Evolutionary conservation across 371 early-diverging fungal species (phyloP).

Genomic region (Mucor circinelloides): DNA sequence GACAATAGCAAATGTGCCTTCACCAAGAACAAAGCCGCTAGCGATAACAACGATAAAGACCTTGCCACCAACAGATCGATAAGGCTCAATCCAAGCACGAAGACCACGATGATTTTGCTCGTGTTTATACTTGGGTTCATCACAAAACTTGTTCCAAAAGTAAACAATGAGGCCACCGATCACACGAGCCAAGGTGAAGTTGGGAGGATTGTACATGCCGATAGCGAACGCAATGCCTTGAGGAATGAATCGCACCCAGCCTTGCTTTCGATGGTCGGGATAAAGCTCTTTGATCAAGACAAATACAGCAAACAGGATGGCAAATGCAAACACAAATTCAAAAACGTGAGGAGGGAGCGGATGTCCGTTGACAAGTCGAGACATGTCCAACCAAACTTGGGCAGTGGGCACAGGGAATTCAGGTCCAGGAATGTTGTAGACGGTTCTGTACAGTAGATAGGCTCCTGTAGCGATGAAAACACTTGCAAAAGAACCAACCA

Average conservation of each 20-base stretch:
- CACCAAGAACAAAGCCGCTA: slow-evolving; percentile 83
- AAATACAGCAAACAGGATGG: slow-evolving; percentile 59
- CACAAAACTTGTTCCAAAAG: slow-evolving; percentile 55
- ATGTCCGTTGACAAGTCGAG: slow-evolving; percentile 78
- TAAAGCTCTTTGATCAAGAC: slow-evolving; percentile 52
- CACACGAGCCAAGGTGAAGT: slow-evolving; percentile 76
- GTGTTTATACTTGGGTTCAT: slow-evolving; percentile 4
- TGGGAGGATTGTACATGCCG: slow-evolving; percentile 85
- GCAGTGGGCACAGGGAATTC: slow-evolving; percentile 81
- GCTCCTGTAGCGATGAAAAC: slow-evolving; percentile 55
- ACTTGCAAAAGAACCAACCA: slow-evolving; percentile 78
- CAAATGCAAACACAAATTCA: slow-evolving; percentile 63
- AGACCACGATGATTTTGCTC: neutral
- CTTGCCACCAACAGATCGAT: slow-evolving; percentile 42
- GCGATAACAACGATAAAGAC: slow-evolving; percentile 76
- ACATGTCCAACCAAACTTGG: slow-evolving; percentile 83
- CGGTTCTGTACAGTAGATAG: slow-evolving; percentile 70
- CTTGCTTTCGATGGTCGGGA: slow-evolving; percentile 10
- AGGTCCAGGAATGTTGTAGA: slow-evolving; percentile 74
- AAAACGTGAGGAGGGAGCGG: slow-evolving; percentile 66
- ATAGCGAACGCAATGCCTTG: slow-evolving; percentile 85
- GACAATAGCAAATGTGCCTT: slow-evolving; percentile 71
- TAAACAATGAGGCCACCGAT: slow-evolving; percentile 64
- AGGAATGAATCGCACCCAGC: slow-evolving; percentile 57
- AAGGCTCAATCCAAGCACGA: slow-evolving; percentile 16